phyloP scores from a whole-genome alignment of 768 basidiomycete species.

The Macrolepiota fuliginosa region DNA sequence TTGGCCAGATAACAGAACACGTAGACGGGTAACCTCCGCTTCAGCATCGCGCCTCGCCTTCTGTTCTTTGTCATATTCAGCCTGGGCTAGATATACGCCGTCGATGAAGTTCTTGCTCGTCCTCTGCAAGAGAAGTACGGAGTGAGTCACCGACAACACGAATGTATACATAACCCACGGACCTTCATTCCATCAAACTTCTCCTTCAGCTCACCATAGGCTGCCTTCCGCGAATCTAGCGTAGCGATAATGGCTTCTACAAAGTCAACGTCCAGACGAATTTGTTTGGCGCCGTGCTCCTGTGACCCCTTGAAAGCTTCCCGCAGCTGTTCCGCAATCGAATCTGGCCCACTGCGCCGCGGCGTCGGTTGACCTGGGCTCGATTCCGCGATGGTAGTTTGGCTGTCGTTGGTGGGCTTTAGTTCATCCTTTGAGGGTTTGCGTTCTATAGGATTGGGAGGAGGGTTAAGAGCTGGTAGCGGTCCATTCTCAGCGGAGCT shows the following conservation, averaged over 20 bases:
- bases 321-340: conserved; percentile 50
- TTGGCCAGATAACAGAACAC: conserved; percentile 86
- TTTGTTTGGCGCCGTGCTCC: conserved; percentile 54
- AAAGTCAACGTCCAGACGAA: conserved; percentile 72
- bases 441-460: background rate
- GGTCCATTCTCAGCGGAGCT: conserved; percentile 5
- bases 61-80: conserved; percentile 92
- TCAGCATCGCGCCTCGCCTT: conserved; percentile 88
- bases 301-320: conserved; percentile 62
- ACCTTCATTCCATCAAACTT: conserved; percentile 91
- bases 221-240: conserved; percentile 62
- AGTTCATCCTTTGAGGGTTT: background rate
- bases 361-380: background rate
- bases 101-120: conserved; percentile 91
- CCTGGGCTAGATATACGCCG: conserved; percentile 88
- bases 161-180: conserved; percentile 19
- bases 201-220: conserved; percentile 61
- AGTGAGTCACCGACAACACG: background rate
- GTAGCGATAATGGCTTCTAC: conserved; percentile 67
- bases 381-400: background rate
- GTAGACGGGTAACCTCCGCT: conserved; percentile 83
- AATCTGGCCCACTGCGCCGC: conserved; percentile 39
- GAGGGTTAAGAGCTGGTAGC: background rate
- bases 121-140: conserved; percentile 47
- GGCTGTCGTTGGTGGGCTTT: background rate